These are phyloP conservation scores for Cryptosporidium andersoni DNA, from an alignment of 169 alveolate species.

Conservation along the genomic window DNA sequence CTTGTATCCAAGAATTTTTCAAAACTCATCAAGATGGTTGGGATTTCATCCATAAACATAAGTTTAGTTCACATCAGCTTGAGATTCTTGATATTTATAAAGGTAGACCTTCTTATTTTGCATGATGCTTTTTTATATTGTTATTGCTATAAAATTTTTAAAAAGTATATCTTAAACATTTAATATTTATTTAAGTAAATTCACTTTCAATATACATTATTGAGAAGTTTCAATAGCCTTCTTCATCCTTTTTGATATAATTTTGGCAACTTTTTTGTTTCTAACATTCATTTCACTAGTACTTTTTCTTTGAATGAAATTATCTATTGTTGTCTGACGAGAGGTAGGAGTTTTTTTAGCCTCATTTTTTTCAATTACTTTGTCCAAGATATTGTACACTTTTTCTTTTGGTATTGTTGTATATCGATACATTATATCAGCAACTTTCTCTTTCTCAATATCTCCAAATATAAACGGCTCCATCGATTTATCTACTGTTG, in stretches of 20 bases:
- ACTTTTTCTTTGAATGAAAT: neutral
- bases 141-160: too few relatives aligned
- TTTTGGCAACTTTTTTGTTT: constrained; percentile 28
- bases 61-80: constrained; percentile 77
- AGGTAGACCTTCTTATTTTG: constrained; percentile 81
- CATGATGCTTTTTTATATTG: constrained; percentile 20
- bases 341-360: neutral
- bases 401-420: constrained; percentile 24
- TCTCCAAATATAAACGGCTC: constrained; percentile 29
- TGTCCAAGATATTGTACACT: constrained; percentile 18
- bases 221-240: constrained; percentile 7
- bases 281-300: neutral
- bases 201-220: neutral
- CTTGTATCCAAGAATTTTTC: constrained; percentile 79
- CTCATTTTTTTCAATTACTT: constrained; percentile 16
- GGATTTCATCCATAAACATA: constrained; percentile 75
- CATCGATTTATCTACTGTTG: constrained; percentile 1
- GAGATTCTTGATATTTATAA: constrained; percentile 80
- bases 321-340: constrained; percentile 30
- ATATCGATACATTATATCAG: constrained; percentile 3
- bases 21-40: constrained; percentile 83
- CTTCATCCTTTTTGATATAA: constrained; percentile 64
- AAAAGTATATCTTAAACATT: too few relatives aligned
- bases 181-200: too few relatives aligned
- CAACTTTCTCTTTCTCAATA: constrained; percentile 8